Conservation (phyloP, 495 filamentous ascomycete genomes). For the Amniculicola lignicola region DNA sequence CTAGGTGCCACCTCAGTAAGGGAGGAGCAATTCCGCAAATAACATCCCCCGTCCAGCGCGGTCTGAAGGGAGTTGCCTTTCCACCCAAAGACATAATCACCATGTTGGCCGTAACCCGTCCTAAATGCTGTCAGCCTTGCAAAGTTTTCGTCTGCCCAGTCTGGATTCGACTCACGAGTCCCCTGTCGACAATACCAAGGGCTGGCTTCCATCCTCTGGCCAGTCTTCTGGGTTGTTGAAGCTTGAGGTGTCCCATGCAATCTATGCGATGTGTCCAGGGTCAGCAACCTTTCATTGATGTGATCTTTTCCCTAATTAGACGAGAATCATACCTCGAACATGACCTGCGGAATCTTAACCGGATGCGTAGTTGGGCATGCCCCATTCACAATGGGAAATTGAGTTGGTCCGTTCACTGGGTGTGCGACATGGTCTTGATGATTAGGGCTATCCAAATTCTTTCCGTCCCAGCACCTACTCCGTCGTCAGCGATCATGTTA, state of each 20-base stretch:
- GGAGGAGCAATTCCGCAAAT: slow-evolving; percentile 7
- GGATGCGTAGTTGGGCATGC: slow-evolving; percentile 28
- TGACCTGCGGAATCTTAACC: slow-evolving; percentile 20
- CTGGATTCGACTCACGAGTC: slow-evolving; percentile 12
- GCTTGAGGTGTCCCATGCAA: slow-evolving; percentile 18
- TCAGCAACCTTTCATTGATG: not conserved
- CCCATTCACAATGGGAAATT: slow-evolving; percentile 19
- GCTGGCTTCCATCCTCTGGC: slow-evolving; percentile 30
- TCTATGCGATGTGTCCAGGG: no score
- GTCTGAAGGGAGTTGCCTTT: slow-evolving; percentile 12
- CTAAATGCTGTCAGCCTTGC: not conserved
- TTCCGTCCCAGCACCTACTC: slow-evolving; percentile 50
- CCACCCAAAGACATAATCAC: slow-evolving; percentile 42
- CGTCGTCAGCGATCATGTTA: no score
- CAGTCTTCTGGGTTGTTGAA: slow-evolving; percentile 27
- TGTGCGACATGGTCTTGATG: slow-evolving; percentile 41
- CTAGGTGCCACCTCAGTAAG: slow-evolving; percentile 2
- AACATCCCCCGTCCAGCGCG: slow-evolving; percentile 29
- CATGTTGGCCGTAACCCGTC: slow-evolving; percentile 38
- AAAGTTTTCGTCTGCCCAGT: not conserved
- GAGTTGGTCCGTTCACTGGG: slow-evolving; percentile 20
- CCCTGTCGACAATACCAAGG: slow-evolving; percentile 22
- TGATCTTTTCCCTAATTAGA: not conserved
- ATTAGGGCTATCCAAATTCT: slow-evolving; percentile 52
- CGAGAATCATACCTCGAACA: slow-evolving; percentile 19